Conservation (phyloP, 768 basidiomycete species). For the Hydnomerulius pinastri region DNA sequence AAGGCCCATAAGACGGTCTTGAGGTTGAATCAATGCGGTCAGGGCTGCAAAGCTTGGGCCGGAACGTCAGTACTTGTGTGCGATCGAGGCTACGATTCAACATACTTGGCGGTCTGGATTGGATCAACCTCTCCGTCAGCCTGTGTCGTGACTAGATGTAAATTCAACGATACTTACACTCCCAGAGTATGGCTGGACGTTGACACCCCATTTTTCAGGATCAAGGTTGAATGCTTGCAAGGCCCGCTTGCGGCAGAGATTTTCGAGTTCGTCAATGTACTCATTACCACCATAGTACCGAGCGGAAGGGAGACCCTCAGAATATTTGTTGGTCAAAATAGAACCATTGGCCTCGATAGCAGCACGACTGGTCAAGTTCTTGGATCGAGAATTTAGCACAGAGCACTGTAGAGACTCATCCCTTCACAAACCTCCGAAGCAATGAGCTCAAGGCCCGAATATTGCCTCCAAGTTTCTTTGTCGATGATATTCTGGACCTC, state of each 20-base stretch:
- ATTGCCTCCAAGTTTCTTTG: slow-evolving; percentile 99
- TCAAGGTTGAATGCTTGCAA: slow-evolving; percentile 96
- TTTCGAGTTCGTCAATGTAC: slow-evolving; percentile 94
- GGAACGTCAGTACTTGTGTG: slow-evolving; percentile 13
- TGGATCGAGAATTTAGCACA: slow-evolving; percentile 4
- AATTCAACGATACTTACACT: slow-evolving; percentile 53
- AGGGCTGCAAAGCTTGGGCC: slow-evolving; percentile 85
- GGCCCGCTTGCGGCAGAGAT: slow-evolving; percentile 93
- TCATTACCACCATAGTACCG: slow-evolving; percentile 99
- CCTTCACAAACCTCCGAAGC: slow-evolving; percentile 82
- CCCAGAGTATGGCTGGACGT: slow-evolving; percentile 98
- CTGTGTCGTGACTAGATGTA: neutral
- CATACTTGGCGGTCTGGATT: slow-evolving; percentile 83
- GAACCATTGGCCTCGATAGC: slow-evolving; percentile 99
- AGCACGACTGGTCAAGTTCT: slow-evolving; percentile 96
- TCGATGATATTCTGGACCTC: slow-evolving; percentile 97
- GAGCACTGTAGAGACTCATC: neutral
- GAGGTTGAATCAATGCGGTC: slow-evolving; percentile 93
- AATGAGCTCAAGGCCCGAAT: slow-evolving; percentile 96
- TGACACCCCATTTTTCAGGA: slow-evolving; percentile 93
- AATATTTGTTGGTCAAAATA: slow-evolving; percentile 99
- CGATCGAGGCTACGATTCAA: slow-evolving; percentile 7
- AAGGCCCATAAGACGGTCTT: slow-evolving; percentile 98
- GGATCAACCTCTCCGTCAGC: slow-evolving; percentile 16
- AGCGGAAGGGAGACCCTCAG: slow-evolving; percentile 97